Evolutionary conservation across 768 basidiomycete genomes (phyloP), one percentile per base, ranked within the genome.

Genomic region (Macrolepiota dolichaula): DNA sequence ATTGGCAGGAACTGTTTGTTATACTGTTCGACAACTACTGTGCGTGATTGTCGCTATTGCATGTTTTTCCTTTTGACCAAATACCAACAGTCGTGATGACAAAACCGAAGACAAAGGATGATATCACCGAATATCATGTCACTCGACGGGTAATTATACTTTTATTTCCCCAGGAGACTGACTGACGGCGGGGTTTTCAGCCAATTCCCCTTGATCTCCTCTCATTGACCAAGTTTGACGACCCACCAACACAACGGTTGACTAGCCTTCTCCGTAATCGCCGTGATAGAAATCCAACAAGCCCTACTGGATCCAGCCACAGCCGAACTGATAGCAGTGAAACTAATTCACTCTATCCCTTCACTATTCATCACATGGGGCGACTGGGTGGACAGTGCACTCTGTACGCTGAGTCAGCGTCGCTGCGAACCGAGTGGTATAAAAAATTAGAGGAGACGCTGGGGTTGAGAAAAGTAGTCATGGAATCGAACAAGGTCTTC

Each of bases 11-110:
- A 72, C 81, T 96, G 6, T 91, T 88, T 63, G 89, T 96, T 7
- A 79, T 98, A 56, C 77, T 99, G 2, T 97, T 99, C 67, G 97
- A 99, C 73, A 94, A 98, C 68, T 99, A 98, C 67, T 73, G 94
- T 94, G 62, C 73, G 92, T 73, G 17, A n/a, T 13, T 15, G 7
- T 17, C 32, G 5, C 15, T 46, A 24, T 46, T 42, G 52, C 25
- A 17, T 47, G 53, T 24, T 42, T 0, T 19, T n/a, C 24, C 47
- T 19, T 47, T 76, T 29, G 35, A 49, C 47, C 38, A 71, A 29
- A 22, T 13, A 51, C 24, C n/a, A 65, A 5, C 68, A 95, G 94
- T 96, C 72, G 92, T 96, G 36, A 84, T 94, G 83, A 94, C 93
- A 12, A 96, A 96, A 70, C 76, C 86, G 1, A 90, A 89, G 66